Evolutionary conservation across 805 yeast species (phyloP), one percentile per base, ranked within the genome.

Genomic region (Candida dajiaensis): DNA sequence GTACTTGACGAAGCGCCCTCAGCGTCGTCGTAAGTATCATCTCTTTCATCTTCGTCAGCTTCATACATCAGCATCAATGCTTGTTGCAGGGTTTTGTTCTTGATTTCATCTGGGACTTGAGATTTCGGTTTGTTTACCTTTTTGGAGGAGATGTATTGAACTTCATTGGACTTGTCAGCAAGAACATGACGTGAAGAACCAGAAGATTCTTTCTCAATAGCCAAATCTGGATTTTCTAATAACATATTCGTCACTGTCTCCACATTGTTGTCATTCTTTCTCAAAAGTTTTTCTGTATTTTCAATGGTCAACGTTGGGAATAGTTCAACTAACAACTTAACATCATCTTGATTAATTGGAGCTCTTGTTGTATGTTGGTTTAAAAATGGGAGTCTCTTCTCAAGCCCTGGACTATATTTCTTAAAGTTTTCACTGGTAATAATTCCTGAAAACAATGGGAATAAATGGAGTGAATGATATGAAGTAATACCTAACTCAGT

Each of bases 11-110:
- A 38, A 6, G 63, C 47, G 22, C 52, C 62, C 44, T 68, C 72
- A 1, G 72, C 71, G 38, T 80, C 88, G 47, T 74, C 80, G 57
- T 82, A 78, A 0, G 90, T 82, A 53, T 86, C 95, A 59, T 88
- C 96, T 3, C 84, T 81, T 55, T 88, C 96, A 62, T 87, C 95
- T 52, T 88, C 96, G 56, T 87, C 92, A 8, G 80, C 73, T 39
- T 83, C 84, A 53, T 85, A 83, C 50, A 86, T 66, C 50, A 85
- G 61, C 38, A 79, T 67, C 51, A 85, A 63, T 1, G 90, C 89
- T 20, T 79, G 74, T 0, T 74, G 66, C 38, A 85, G 61, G 0
- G 86, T 80, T 52, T 70, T 76, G 56, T 81, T 76, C 55, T 74
- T 77, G n/a, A 78, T 56, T 26, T 75, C 78, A 46, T 70, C 75